Conservation (phyloP, 2,329 filamentous ascomycete species). For the Sporothrix variecibatus region DNA sequence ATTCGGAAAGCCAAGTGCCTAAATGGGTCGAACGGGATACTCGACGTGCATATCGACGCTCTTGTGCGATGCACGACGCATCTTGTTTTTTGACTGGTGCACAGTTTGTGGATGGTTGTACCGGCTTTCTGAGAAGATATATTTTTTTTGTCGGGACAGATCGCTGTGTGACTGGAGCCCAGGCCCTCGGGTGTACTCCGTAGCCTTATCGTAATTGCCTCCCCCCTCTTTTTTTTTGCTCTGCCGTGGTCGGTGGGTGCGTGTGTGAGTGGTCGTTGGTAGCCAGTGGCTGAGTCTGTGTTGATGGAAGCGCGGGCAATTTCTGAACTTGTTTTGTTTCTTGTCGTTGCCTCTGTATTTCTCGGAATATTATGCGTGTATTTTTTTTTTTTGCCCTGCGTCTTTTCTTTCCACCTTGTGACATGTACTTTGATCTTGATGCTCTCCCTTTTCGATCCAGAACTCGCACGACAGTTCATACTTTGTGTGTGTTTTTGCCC, state of each 20-base stretch:
- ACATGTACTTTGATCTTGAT: not conserved
- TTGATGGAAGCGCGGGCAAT: not conserved
- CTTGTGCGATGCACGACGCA: not conserved
- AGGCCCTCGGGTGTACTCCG: not conserved
- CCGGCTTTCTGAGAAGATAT: not conserved
- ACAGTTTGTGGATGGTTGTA: not conserved
- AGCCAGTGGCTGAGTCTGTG: not conserved
- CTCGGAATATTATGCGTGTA: not conserved
- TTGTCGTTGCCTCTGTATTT: not conserved
- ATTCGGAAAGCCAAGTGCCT: not conserved
- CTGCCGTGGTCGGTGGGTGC: constrained; percentile 5
- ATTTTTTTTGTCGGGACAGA: not conserved
- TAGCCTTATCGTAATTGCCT: constrained; percentile 22
- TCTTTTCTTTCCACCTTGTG: not conserved
- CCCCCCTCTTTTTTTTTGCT: not conserved
- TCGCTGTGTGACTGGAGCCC: constrained; percentile 10
- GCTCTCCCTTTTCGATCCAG: not conserved
- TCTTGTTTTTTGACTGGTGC: not conserved
- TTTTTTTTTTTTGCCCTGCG: not conserved
- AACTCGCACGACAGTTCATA: not conserved
- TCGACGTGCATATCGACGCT: not conserved
- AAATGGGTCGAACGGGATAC: not conserved
- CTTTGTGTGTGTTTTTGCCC: not conserved
- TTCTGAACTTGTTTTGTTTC: not conserved
- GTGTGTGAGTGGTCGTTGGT: not conserved